Base-by-base conservation (phyloP, 352 stramenopile genomes). In the Phytophthora quininea region DNA sequence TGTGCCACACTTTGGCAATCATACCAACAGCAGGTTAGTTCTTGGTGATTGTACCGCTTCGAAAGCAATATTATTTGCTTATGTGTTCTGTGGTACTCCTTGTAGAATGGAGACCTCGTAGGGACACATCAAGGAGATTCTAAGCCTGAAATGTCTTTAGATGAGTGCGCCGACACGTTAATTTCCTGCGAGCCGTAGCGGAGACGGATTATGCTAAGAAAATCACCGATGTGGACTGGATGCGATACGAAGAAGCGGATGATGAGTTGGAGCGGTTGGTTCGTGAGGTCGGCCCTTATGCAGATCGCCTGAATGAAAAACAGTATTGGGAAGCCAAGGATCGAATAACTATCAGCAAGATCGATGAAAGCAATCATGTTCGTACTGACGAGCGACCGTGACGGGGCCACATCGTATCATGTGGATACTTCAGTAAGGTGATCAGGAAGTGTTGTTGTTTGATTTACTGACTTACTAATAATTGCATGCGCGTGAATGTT, bases 351-450 rank as follows among this genome's bases (percentile, higher is more conserved):
- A 2, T 15, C 3, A 58, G 53, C 31, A 58, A 9, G 3, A 29
- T 65, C 38, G 7, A 11, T 0, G 38, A 58, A 8, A 9, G 53
- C 27, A 46, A 50, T 3, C 30, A 19, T 65, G 24, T 24, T 37
- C 0, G 49, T 52, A 6, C 8, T 65, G 38, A 48, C 38, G 6
- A 24, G 19, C 19, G 19, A 52, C 37, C 9, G 9, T 30, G 10
- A 38, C 37, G 9, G 48, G 46, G 30, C 37, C n/a, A 3, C 12
- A 7, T n/a, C 24, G 11, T 58, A 47, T 14, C 58, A 64, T 33
- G 3, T 64, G 14, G 38, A 64, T 19, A 64, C 58, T 35, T 47
- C 32, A 3, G 48, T 64, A 57, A n/a, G 42, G 19, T 24, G 19
- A 24, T 24, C 19, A 24, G 19, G 19, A 24, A 24, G 19, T 24